Conservation (phyloP, 129 eudicot species). For the Pseudognaphalium luteoalbum region DNA sequence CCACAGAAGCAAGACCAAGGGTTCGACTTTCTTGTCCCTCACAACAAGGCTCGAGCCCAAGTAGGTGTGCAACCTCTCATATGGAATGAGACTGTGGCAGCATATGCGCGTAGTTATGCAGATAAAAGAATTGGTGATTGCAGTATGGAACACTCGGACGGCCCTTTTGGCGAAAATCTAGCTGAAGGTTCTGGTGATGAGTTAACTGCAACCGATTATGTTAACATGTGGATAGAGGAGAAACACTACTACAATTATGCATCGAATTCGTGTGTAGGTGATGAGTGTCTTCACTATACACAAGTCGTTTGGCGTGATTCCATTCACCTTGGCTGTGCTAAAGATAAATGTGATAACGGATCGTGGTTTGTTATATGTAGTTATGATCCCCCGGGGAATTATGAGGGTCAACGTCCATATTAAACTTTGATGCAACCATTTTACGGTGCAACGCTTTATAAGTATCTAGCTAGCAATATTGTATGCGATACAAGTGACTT, state of each 20-base stretch:
- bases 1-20: slow-evolving; percentile 8
- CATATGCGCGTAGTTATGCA: slow-evolving; percentile 54
- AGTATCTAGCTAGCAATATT: too few relatives aligned
- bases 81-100: slow-evolving; percentile 57
- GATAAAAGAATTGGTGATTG: slow-evolving; percentile 44
- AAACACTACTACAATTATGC: slow-evolving; percentile 38
- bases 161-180: slow-evolving; percentile 67
- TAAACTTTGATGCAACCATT: slow-evolving; percentile 10
- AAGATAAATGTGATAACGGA: slow-evolving; percentile 38
- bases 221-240: slow-evolving; percentile 60
- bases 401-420: slow-evolving; percentile 43
- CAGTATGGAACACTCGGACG: slow-evolving; percentile 37
- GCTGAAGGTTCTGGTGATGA: slow-evolving; percentile 47
- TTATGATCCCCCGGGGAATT: slow-evolving; percentile 60
- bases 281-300: slow-evolving; percentile 62
- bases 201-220: slow-evolving; percentile 44
- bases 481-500: too few relatives aligned
- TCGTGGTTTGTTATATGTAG: slow-evolving; percentile 61
- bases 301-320: slow-evolving; percentile 72
- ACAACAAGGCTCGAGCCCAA: slow-evolving; percentile 64
- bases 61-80: slow-evolving; percentile 48
- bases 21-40: slow-evolving; percentile 47
- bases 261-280: slow-evolving; percentile 50
- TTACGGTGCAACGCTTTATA: background rate
- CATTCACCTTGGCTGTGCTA: slow-evolving; percentile 58